Percentiles rank a stretch among this genome's conserved stretches.
Conservation (phyloP, 305 asterid species). For the Fraxinus nigra region DNA sequence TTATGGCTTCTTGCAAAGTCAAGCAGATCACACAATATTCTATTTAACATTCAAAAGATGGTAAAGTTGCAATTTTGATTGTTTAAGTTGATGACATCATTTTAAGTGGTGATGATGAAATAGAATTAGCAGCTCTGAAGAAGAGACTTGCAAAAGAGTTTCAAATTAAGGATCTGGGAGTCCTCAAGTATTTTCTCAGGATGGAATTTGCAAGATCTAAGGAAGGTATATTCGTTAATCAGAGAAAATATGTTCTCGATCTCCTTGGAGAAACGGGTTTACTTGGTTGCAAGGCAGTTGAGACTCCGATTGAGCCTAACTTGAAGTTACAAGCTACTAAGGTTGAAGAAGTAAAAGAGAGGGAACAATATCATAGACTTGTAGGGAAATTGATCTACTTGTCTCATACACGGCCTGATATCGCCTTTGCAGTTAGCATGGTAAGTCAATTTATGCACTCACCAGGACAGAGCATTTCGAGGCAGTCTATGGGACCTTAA, state of each 20-base stretch:
- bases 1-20: background rate
- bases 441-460: slow-evolving; percentile 12
- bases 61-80: background rate
- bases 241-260: background rate
- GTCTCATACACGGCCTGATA: background rate
- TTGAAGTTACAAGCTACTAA: background rate
- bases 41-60: background rate
- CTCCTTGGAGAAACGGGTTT: background rate
- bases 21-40: background rate
- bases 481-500: background rate
- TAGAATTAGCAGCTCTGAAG: background rate
- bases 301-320: background rate
- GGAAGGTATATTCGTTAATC: background rate
- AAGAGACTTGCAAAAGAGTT: background rate
- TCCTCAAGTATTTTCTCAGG: background rate
- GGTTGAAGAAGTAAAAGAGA: background rate
- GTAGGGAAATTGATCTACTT: background rate
- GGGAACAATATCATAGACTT: background rate
- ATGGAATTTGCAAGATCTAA: background rate
- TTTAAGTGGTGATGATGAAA: background rate
- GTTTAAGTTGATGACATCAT: background rate
- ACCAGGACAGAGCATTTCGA: background rate
- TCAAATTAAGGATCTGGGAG: background rate
- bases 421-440: background rate
- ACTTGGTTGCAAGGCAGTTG: background rate